Evolutionary conservation across 805 yeast genomes (phyloP), one percentile per base, ranked within the genome.

Genomic region (Cyberlindnera suaveolens): DNA sequence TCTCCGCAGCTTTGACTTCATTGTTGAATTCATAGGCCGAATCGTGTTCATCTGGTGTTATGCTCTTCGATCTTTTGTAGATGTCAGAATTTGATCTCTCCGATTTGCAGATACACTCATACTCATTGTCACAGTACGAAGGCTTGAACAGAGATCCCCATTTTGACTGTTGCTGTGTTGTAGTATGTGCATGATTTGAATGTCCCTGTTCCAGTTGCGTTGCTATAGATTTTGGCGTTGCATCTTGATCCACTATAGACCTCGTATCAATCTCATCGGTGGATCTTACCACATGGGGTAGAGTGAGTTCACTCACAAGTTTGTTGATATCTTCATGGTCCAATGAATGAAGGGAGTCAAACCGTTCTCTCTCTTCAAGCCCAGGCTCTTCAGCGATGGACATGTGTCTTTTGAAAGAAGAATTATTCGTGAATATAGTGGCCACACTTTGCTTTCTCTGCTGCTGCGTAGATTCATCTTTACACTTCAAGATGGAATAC

Each of bases 401-500:
- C n/a, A 45, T 52, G 13, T 50, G 54, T 16, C 54, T 43, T 17
- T 46, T 43, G 31, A 39, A 31, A 9, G 51, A 41, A 11, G 54
- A 52, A 5, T 48, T 34, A 36, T 40, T 50, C 10, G 53, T 51
- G 34, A 49, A 39, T 3, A 52, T 43, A 1, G 60, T 51, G 5
- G 53, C 56, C 15, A 50, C 53, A 7, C 58, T 53, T 15, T 36
- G 49, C 29, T 46, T 53, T 15, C 59, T 40, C 15, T 45, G 51
- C 17, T 42, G 46, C 3, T 44, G 41, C 4, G 34, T 16, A 3
- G 44, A 20, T 32, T 48, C 58, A n/a, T 56, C 60, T 38, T 58
- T 56, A 40, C 64, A 60, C 43, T 59, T 61, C 38, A 62, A 43
- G 5, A 61, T 56, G 7, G 64, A 59, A 16, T 56, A 57, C 36